Evolutionary conservation across 495 filamentous ascomycete species (phyloP).

Genomic region (Choiromyces venosus): DNA sequence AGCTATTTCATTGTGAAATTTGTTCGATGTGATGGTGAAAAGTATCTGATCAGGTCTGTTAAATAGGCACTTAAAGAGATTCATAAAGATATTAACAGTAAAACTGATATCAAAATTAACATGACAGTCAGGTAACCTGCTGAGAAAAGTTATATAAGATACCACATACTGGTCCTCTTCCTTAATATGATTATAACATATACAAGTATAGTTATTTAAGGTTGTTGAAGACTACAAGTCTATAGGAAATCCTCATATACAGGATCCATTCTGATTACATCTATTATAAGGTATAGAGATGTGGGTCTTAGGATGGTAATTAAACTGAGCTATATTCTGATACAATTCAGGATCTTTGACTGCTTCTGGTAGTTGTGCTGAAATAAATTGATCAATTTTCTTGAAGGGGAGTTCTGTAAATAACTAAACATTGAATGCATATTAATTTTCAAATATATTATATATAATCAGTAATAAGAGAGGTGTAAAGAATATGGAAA

Average conservation of each 20-base stretch:
- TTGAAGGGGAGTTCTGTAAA: not conserved
- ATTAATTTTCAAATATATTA: too few relatives aligned
- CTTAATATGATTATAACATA: constrained; percentile 9
- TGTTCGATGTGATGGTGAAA: not conserved
- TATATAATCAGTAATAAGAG: too few relatives aligned
- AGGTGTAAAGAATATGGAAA: not conserved
- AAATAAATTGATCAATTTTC: constrained; percentile 8
- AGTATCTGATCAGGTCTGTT: constrained; percentile 16
- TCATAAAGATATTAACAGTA: constrained; percentile 26
- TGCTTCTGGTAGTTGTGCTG: not conserved
- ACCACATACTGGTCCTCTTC: constrained; percentile 18
- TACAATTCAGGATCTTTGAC: not conserved
- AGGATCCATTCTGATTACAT: constrained; percentile 16
- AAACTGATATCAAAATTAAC: constrained; percentile 27
- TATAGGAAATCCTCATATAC: constrained; percentile 10
- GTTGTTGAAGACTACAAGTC: not conserved
- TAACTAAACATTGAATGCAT: too few relatives aligned
- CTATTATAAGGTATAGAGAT: not conserved
- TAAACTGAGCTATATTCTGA: constrained; percentile 1
- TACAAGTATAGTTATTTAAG: constrained; percentile 8
- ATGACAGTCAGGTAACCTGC: constrained; percentile 17
- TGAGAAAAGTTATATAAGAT: constrained; percentile 17
- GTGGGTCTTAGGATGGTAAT: constrained; percentile 7
- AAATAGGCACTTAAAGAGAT: constrained; percentile 27
- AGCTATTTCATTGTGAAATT: constrained; percentile 7